Percentiles rank a stretch among this genome's conserved stretches.
phyloP scores from a whole-genome alignment of 1,284 basidiomycete genomes.

The Austroboletus niveus region DNA sequence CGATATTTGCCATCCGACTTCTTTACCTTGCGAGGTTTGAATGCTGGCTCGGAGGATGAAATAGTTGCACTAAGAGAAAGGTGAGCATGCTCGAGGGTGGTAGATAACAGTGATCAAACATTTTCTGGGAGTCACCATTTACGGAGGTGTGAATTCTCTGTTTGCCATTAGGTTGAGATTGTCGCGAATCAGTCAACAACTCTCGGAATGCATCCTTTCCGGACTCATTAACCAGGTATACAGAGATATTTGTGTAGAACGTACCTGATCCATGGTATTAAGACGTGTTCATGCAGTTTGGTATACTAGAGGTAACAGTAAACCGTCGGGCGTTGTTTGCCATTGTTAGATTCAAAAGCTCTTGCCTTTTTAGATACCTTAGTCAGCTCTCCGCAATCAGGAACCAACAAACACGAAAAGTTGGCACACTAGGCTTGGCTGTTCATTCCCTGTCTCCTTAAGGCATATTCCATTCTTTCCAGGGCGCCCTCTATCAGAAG shows the following conservation, averaged over 20 bases:
- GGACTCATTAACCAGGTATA: not conserved
- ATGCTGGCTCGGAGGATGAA: slow-evolving; percentile 50
- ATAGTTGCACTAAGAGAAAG: slow-evolving; percentile 29
- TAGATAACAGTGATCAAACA: slow-evolving; percentile 17
- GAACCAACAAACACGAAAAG: not conserved
- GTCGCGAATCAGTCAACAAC: slow-evolving; percentile 30
- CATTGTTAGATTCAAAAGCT: slow-evolving; percentile 27
- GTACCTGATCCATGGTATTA: slow-evolving; percentile 29
- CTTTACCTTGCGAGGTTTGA: slow-evolving; percentile 77
- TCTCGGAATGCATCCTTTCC: slow-evolving; percentile 41
- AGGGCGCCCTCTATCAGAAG: not conserved
- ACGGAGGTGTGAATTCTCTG: slow-evolving; percentile 1
- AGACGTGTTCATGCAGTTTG: not conserved
- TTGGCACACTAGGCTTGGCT: too few species aligned
- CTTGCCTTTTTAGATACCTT: slow-evolving; percentile 14
- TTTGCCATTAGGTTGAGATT: slow-evolving; percentile 9
- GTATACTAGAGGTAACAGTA: not conserved
- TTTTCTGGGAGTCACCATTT: slow-evolving; percentile 17
- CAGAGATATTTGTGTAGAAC: not conserved
- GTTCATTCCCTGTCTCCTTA: not conserved
- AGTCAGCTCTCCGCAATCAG: slow-evolving; percentile 10
- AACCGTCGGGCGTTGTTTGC: slow-evolving; percentile 23
- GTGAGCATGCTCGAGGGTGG: not conserved
- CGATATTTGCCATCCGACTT: slow-evolving; percentile 58
- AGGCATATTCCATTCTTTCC: not conserved